These are phyloP conservation scores for Yarrowia divulgata DNA, from an alignment of 805 yeast species.

Conservation along the genomic window DNA sequence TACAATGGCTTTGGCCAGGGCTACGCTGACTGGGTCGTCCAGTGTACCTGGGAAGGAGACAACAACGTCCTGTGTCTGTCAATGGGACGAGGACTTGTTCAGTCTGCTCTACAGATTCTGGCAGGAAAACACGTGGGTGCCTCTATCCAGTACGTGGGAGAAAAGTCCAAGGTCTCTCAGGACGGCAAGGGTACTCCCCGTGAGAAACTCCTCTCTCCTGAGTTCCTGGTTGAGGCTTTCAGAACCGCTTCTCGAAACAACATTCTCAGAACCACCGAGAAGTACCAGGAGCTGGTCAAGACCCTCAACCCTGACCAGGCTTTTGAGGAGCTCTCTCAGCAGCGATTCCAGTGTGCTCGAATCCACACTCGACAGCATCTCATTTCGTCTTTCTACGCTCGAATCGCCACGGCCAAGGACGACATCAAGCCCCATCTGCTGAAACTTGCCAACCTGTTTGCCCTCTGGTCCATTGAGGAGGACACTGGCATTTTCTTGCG, in stretches of 20 bases:
- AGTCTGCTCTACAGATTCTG: slow-evolving; percentile 54
- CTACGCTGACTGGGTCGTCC: slow-evolving; percentile 91
- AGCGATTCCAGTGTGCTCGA: slow-evolving; percentile 53
- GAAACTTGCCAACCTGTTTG: slow-evolving; percentile 66
- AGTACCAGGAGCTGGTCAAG: slow-evolving; percentile 44
- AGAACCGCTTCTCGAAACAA: slow-evolving; percentile 49
- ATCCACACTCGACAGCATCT: slow-evolving; percentile 52
- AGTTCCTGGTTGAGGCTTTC: slow-evolving; percentile 50
- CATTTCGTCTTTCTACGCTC: slow-evolving; percentile 52
- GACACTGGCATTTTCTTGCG: slow-evolving; percentile 79
- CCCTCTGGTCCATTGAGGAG: slow-evolving; percentile 69
- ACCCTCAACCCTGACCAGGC: slow-evolving; percentile 49
- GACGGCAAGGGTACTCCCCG: slow-evolving; percentile 41
- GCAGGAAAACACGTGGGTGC: slow-evolving; percentile 57
- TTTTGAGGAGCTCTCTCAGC: slow-evolving; percentile 53
- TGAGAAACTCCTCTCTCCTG: slow-evolving; percentile 44
- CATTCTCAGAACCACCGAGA: slow-evolving; percentile 50
- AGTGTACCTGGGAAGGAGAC: slow-evolving; percentile 99
- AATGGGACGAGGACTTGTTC: slow-evolving; percentile 78
- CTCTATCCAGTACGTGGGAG: slow-evolving; percentile 54
- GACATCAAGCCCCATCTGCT: slow-evolving; percentile 59
- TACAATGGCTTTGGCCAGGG: slow-evolving; percentile 90
- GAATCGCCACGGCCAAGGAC: slow-evolving; percentile 50
- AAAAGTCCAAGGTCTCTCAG: slow-evolving; percentile 6
- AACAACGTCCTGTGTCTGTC: slow-evolving; percentile 84